Percentiles rank a stretch among this genome's conserved stretches.
Evolutionary conservation across 345 rosid species (phyloP).

Genomic region (Pugionium dolabratum): DNA sequence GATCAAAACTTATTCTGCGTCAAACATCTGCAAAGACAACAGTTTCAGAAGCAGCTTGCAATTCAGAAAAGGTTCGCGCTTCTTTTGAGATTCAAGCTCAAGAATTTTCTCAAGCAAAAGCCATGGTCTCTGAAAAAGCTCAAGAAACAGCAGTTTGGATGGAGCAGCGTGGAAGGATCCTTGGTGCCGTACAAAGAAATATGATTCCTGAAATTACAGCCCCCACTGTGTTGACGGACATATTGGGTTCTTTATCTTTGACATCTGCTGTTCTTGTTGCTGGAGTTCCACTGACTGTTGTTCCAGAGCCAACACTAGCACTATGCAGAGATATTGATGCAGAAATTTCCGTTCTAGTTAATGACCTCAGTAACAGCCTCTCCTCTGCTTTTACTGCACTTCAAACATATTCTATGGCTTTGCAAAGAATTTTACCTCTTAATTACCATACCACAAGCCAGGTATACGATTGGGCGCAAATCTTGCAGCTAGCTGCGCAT

Average conservation of each 20-base stretch:
- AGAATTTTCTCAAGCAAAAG: conserved; percentile 82
- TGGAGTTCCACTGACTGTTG: conserved; percentile 80
- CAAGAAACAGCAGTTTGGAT: conserved; percentile 83
- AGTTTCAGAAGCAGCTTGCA: conserved; percentile 76
- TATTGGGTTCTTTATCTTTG: conserved; percentile 63
- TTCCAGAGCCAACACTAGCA: conserved; percentile 92
- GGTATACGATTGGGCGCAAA: conserved; percentile 80
- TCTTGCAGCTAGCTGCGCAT: conserved; percentile 71
- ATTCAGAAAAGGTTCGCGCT: conserved; percentile 57
- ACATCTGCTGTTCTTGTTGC: conserved; percentile 77
- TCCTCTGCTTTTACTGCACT: conserved; percentile 64
- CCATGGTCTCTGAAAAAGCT: conserved; percentile 69
- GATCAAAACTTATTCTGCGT: conserved; percentile 60
- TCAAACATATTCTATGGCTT: conserved; percentile 69
- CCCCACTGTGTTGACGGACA: conserved; percentile 48
- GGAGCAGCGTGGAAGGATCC: conserved; percentile 82
- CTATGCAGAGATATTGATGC: conserved; percentile 80
- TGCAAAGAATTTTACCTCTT: conserved; percentile 81
- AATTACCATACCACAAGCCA: conserved; percentile 73
- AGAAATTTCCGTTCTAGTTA: conserved; percentile 68
- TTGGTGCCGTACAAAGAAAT: conserved; percentile 74
- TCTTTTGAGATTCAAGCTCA: conserved; percentile 75
- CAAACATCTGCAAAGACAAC: conserved; percentile 83
- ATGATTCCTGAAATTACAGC: conserved; percentile 61
- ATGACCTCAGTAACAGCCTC: conserved; percentile 66